phyloP scores from a whole-genome alignment of 2,329 filamentous ascomycete genomes.

The Lachnellula occidentalis region DNA sequence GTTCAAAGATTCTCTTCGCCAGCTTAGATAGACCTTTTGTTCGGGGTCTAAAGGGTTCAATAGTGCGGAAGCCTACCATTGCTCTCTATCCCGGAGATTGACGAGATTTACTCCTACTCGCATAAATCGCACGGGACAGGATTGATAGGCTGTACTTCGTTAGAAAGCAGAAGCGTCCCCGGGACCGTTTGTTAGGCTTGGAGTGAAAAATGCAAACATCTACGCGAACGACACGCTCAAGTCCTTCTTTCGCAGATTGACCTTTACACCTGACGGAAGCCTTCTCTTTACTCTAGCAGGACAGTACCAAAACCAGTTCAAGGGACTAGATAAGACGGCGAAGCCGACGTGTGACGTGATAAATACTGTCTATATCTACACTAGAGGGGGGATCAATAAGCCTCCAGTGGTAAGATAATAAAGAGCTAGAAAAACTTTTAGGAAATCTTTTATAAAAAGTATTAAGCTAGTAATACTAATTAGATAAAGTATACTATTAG shows the following conservation, averaged over 20 bases:
- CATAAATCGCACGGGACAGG: too few species aligned
- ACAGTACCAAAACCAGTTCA: constrained; percentile 80
- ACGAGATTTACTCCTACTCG: too few species aligned
- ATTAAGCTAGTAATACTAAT: too few species aligned
- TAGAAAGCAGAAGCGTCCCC: constrained; percentile 90
- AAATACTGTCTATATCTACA: constrained; percentile 98
- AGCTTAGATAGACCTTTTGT: too few species aligned
- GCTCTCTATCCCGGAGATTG: too few species aligned
- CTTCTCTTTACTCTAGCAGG: constrained; percentile 90
- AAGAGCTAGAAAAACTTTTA: too few species aligned
- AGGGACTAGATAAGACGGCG: constrained; percentile 53
- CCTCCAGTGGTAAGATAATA: constrained; percentile 90
- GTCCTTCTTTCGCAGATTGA: constrained; percentile 90
- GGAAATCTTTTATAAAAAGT: too few species aligned
- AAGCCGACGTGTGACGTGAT: constrained; percentile 81
- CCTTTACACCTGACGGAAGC: constrained; percentile 93
- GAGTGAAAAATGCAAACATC: constrained; percentile 77
- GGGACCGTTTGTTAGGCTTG: constrained; percentile 57
- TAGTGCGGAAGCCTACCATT: too few species aligned
- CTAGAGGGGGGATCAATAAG: constrained; percentile 91
- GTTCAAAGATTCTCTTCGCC: too few species aligned
- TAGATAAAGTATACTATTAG: too few species aligned
- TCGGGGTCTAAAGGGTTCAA: too few species aligned
- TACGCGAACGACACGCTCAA: constrained; percentile 97
- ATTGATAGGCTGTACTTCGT: too few species aligned